A percentile compares a stretch with the other conserved stretches of the same genome.
These are phyloP conservation scores for Floccularia luteovirens DNA, from an alignment of 768 basidiomycete species.

Conservation along the genomic window DNA sequence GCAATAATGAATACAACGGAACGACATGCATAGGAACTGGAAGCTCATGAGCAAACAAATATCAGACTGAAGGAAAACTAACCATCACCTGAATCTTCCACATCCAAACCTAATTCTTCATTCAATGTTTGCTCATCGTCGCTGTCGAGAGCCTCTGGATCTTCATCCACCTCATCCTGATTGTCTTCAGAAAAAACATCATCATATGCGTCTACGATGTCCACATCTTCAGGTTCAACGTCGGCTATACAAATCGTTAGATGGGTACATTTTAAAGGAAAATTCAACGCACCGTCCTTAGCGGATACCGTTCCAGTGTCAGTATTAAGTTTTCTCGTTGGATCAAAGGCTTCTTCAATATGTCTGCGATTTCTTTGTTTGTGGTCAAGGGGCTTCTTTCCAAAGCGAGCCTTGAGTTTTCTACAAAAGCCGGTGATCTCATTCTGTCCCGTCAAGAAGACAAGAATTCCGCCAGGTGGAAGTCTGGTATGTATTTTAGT, in stretches of 20 bases:
- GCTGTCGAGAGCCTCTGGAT: slow-evolving; percentile 69
- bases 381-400: slow-evolving; percentile 51
- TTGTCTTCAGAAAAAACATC: slow-evolving; percentile 65
- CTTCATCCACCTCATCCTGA: slow-evolving; percentile 55
- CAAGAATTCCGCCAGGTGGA: slow-evolving; percentile 87
- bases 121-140: slow-evolving; percentile 57
- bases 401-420: slow-evolving; percentile 73
- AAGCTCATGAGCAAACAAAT: slow-evolving; percentile 2
- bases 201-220: slow-evolving; percentile 44
- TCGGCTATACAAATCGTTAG: slow-evolving; percentile 37
- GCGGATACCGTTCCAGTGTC: too few relatives aligned
- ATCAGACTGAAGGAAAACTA: slow-evolving; percentile 4
- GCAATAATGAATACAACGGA: slow-evolving; percentile 86
- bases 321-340: too few relatives aligned
- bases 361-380: slow-evolving; percentile 31
- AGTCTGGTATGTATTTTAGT: slow-evolving; percentile 88
- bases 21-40: slow-evolving; percentile 91
- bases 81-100: slow-evolving; percentile 64
- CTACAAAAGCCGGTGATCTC: slow-evolving; percentile 86
- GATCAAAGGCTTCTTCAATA: too few relatives aligned
- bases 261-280: slow-evolving; percentile 4
- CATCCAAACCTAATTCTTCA: slow-evolving; percentile 49
- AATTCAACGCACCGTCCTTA: too few relatives aligned
- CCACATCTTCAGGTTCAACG: slow-evolving; percentile 76
- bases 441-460: slow-evolving; percentile 94